Evolutionary conservation across 2,329 filamentous ascomycete species (phyloP).

Genomic region (Fusarium chlamydosporum): DNA sequence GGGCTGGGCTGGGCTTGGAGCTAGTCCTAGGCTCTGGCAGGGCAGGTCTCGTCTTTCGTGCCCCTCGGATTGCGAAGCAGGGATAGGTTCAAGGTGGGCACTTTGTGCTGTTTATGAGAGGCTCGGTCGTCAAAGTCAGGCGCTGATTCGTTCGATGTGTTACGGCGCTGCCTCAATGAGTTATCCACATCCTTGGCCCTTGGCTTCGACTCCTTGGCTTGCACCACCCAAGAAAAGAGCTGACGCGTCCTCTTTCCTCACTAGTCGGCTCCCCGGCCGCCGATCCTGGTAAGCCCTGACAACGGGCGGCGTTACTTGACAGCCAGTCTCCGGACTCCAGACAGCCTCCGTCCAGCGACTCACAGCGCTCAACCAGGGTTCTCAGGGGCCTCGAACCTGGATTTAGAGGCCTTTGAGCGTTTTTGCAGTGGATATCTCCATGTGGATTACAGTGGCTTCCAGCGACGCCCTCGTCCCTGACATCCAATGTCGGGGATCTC

Average conservation of each 20-base stretch:
- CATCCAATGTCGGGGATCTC: conserved; percentile 35
- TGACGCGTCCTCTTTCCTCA: conserved; percentile 51
- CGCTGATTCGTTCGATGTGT: conserved; percentile 26
- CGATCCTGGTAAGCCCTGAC: conserved; percentile 48
- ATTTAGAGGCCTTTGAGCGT: conserved; percentile 39
- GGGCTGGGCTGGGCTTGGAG: neutral
- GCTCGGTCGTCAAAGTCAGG: conserved; percentile 26
- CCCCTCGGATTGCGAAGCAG: conserved; percentile 27
- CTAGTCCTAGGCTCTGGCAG: neutral
- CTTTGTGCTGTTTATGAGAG: conserved; percentile 25
- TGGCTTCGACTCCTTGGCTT: conserved; percentile 44
- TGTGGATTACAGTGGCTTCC: conserved; percentile 41
- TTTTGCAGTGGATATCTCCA: conserved; percentile 42
- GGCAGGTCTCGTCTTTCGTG: conserved; percentile 23
- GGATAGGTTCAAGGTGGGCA: conserved; percentile 13
- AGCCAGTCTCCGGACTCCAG: conserved; percentile 9
- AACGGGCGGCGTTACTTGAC: conserved; percentile 42
- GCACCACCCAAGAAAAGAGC: conserved; percentile 49
- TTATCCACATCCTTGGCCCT: conserved; percentile 43
- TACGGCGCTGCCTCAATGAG: conserved; percentile 37
- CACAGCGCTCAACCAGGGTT: conserved; percentile 24
- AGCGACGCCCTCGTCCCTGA: conserved; percentile 26
- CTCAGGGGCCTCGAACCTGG: conserved; percentile 23
- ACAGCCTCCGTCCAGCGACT: conserved; percentile 15
- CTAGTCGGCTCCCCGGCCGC: conserved; percentile 44